A percentile compares a stretch with the other conserved stretches of the same genome.
phyloP scores from a whole-genome alignment of 257 asterid genomes.

The Penstemon eatonii region DNA sequence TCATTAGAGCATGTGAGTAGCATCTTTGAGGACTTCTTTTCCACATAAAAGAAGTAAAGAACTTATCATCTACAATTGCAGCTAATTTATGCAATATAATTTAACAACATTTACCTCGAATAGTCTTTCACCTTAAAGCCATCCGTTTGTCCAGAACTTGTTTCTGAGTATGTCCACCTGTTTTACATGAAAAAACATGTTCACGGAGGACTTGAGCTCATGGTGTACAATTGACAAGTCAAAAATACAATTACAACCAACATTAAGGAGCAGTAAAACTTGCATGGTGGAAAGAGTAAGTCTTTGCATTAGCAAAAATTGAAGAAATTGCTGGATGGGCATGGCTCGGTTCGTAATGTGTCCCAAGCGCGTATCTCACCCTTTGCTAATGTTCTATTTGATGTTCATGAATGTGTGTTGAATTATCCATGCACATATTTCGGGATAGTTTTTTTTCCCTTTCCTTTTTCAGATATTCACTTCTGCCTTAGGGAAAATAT shows the following conservation, averaged over 20 bases:
- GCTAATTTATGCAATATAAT: background rate
- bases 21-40: background rate
- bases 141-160: slow-evolving; percentile 1
- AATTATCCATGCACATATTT: slow-evolving; percentile 1
- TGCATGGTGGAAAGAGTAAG: background rate
- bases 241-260: background rate
- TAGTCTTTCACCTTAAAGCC: slow-evolving; percentile 19
- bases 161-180: slow-evolving; percentile 1
- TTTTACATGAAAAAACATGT: background rate
- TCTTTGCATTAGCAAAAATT: background rate
- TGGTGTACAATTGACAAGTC: too few relatives aligned
- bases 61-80: background rate
- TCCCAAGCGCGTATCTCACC: background rate
- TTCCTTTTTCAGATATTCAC: background rate
- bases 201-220: background rate
- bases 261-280: background rate
- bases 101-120: background rate
- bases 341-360: background rate
- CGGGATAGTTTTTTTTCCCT: background rate
- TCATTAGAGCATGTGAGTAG: background rate
- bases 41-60: background rate
- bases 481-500: background rate
- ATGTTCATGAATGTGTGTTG: background rate
- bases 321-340: slow-evolving; percentile 9
- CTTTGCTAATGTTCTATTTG: background rate